phyloP scores from a whole-genome alignment of 2,329 filamentous ascomycete genomes.

The Pseudovirgaria hyperparasitica region DNA sequence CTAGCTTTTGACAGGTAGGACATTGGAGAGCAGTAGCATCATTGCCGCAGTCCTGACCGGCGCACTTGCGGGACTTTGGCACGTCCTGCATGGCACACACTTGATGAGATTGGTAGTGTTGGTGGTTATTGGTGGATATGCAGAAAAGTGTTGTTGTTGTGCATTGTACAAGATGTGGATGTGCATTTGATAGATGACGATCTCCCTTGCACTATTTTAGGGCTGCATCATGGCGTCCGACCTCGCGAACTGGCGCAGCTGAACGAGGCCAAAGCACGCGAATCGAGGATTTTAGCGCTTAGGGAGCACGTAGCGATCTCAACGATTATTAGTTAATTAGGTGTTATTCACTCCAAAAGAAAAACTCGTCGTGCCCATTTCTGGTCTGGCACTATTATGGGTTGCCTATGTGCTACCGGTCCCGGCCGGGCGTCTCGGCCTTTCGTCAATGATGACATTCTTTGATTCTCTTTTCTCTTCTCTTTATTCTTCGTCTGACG shows the following conservation, averaged over 20 bases:
- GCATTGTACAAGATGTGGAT: background rate
- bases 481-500: constrained; percentile 3
- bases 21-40: constrained; percentile 80
- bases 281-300: no score
- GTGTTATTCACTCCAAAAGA: no score
- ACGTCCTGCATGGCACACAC: constrained; percentile 19
- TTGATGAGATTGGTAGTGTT: background rate
- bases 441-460: constrained; percentile 1
- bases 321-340: no score
- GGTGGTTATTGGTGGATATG: constrained; percentile 2
- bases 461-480: constrained; percentile 2
- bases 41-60: constrained; percentile 73
- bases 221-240: no score
- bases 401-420: no score
- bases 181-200: background rate
- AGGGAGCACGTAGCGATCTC: no score
- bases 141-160: constrained; percentile 2
- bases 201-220: constrained; percentile 1
- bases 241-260: background rate
- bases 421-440: no score
- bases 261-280: background rate
- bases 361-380: no score
- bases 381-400: no score
- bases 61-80: constrained; percentile 52
- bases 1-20: constrained; percentile 85